Evolutionary conservation across 177 flowering plant species (phyloP).

Genomic region (Vitis hybrid): DNA sequence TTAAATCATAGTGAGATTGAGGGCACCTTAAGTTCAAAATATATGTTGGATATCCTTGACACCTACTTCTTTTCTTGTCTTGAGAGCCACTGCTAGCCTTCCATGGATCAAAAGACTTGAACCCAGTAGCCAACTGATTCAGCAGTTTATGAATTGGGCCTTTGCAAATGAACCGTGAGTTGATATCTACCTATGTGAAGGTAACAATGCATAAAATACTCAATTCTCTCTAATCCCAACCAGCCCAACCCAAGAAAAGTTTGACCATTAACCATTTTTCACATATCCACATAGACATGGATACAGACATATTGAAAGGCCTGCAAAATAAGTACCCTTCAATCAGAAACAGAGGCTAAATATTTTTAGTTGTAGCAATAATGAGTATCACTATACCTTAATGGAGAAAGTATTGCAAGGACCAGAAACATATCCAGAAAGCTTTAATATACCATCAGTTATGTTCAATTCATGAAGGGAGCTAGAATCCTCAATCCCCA

Average conservation of each 20-base stretch:
- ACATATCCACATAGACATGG: conserved; percentile 34
- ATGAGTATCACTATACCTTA: conserved; percentile 56
- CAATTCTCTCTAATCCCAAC: not conserved
- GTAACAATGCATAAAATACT: conserved; percentile 16
- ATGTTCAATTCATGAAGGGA: conserved; percentile 45
- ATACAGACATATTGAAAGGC: conserved; percentile 92
- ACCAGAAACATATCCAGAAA: conserved; percentile 72
- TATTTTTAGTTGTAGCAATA: not conserved
- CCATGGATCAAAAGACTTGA: conserved; percentile 28
- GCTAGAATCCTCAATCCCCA: conserved; percentile 56
- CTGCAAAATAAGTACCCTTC: conserved; percentile 48
- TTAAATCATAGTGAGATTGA: conserved; percentile 62
- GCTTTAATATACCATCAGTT: conserved; percentile 51
- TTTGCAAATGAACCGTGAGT: conserved; percentile 68
- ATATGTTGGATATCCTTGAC: conserved; percentile 41
- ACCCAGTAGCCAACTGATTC: conserved; percentile 49
- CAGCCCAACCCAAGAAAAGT: not conserved
- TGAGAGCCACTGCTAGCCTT: conserved; percentile 23
- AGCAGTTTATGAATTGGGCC: conserved; percentile 83
- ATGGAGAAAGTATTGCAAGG: conserved; percentile 38
- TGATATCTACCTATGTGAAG: conserved; percentile 69
- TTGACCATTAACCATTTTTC: not conserved
- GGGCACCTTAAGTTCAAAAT: conserved; percentile 53
- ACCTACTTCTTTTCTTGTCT: conserved; percentile 49
- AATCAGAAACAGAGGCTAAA: conserved; percentile 17